Evolutionary conservation across 768 basidiomycete species (phyloP).

Genomic region (Neoboletus magnificus): DNA sequence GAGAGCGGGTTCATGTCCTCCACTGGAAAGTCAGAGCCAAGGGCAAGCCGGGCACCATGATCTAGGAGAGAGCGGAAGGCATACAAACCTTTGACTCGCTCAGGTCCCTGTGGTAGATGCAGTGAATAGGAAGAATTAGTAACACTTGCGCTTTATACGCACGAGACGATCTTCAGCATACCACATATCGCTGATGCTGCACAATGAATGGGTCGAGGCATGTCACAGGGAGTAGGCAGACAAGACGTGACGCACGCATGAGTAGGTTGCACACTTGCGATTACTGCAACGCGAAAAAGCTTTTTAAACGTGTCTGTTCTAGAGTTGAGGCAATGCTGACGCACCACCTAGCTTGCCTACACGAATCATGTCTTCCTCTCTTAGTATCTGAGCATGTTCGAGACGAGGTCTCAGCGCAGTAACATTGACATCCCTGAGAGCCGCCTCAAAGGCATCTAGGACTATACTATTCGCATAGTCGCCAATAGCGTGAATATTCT

Average conservation of each 20-base stretch:
- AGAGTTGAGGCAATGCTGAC: not conserved
- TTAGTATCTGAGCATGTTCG: constrained; percentile 90
- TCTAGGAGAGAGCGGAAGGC: constrained; percentile 77
- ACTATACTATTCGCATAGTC: constrained; percentile 86
- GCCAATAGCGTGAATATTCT: constrained; percentile 88
- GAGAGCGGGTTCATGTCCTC: constrained; percentile 81
- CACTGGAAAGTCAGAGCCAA: constrained; percentile 91
- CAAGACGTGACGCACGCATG: constrained; percentile 57
- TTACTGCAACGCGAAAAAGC: constrained; percentile 47
- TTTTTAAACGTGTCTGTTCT: not conserved
- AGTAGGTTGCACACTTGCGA: constrained; percentile 87
- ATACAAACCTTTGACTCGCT: constrained; percentile 81
- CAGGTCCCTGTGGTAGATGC: constrained; percentile 55
- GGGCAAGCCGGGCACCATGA: constrained; percentile 61
- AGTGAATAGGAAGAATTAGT: not conserved
- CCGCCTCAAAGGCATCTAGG: constrained; percentile 76
- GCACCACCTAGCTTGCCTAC: constrained; percentile 77
- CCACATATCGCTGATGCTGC: constrained; percentile 82
- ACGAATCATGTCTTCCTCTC: constrained; percentile 67
- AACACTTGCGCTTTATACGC: constrained; percentile 18
- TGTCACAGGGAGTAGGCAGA: not conserved
- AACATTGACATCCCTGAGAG: constrained; percentile 57
- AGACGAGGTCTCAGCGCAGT: constrained; percentile 71
- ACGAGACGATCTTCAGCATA: constrained; percentile 83
- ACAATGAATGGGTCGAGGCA: not conserved